A percentile compares a stretch with the other conserved stretches of the same genome.
These are phyloP conservation scores for Geopyxis carbonaria DNA, from an alignment of 495 filamentous ascomycete species.

Conservation along the genomic window DNA sequence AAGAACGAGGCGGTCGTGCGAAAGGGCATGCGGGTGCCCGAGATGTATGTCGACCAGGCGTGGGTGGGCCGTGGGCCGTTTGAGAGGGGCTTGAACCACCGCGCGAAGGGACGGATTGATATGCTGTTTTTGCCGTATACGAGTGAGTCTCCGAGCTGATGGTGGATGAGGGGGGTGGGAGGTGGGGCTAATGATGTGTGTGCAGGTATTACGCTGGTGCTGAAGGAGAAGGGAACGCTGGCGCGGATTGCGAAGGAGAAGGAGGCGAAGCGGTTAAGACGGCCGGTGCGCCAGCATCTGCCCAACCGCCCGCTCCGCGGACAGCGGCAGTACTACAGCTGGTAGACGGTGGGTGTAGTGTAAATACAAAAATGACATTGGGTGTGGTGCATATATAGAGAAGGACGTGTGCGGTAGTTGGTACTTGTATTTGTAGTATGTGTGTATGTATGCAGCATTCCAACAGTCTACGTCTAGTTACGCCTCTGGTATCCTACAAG, in stretches of 20 bases:
- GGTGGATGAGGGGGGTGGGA: constrained; percentile 1
- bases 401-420: too few species aligned
- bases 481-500: too few species aligned
- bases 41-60: constrained; percentile 73
- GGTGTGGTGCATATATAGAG: too few species aligned
- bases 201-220: constrained; percentile 53
- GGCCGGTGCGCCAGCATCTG: constrained; percentile 67
- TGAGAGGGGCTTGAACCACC: constrained; percentile 37
- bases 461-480: too few species aligned
- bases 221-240: constrained; percentile 86
- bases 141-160: constrained; percentile 40
- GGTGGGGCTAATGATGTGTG: constrained; percentile 8
- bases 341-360: constrained; percentile 45
- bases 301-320: constrained; percentile 60
- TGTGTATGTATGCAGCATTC: too few species aligned
- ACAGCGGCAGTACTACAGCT: constrained; percentile 76
- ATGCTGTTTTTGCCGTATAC: constrained; percentile 48
- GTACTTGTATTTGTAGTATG: too few species aligned
- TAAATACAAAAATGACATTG: too few species aligned
- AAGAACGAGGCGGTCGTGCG: constrained; percentile 58
- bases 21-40: constrained; percentile 67
- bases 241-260: constrained; percentile 62
- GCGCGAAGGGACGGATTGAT: constrained; percentile 51
- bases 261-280: constrained; percentile 48
- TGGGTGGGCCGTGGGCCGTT: constrained; percentile 72